Base-by-base conservation (phyloP, 768 basidiomycete genomes). In the Mrakia gelida region DNA sequence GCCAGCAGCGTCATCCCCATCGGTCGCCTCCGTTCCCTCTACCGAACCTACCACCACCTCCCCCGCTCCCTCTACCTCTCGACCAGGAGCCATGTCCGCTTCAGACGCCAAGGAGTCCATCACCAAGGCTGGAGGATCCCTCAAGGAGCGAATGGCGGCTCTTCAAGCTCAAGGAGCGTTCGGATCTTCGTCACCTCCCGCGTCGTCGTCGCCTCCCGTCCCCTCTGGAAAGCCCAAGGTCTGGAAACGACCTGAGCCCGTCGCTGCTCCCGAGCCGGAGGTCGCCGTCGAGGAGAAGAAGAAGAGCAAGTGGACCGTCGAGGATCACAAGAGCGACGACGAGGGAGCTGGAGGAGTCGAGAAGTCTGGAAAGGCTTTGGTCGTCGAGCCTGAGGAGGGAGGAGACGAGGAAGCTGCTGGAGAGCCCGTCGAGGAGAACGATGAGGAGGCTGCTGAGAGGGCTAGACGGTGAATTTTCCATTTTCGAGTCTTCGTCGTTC, bases 91-190 rank as follows among this genome's bases (percentile, higher is more conserved):
- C 18, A 82, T 85, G 79, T 85, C 85, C 32, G 92, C 92, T 7
- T 89, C 89, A 41, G 95, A 98, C 86, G 95, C 95, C 30, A 90
- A 92, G 84, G 92, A 91, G 81, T 92, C 91, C 81, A 95, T 96
- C 84, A 88, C 88, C 8, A 89, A 89, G 76, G 91, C 89, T 3
- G 86, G 85, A 13, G 91, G 89, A 7, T 93, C 92, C 76, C 85
- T 98, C 80, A 95, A 91, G 86, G 96, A 97, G 78, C 89, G 96
- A 54, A 97, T 98, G 94, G 94, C 94, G 43, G 94, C 94, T 3
- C 86, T 98, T 54, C 92, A 94, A 83, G 93, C 59, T 10, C 61
- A 73, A 30, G 92, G 92, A 23, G 93, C 87, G 15, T 93, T 96
- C 82, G 92, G 92, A 23, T 88, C 86, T 1, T 82, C 83, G 0